Conservation (phyloP, 2,329 filamentous ascomycete genomes). For the Aureobasidium melanogenum region DNA sequence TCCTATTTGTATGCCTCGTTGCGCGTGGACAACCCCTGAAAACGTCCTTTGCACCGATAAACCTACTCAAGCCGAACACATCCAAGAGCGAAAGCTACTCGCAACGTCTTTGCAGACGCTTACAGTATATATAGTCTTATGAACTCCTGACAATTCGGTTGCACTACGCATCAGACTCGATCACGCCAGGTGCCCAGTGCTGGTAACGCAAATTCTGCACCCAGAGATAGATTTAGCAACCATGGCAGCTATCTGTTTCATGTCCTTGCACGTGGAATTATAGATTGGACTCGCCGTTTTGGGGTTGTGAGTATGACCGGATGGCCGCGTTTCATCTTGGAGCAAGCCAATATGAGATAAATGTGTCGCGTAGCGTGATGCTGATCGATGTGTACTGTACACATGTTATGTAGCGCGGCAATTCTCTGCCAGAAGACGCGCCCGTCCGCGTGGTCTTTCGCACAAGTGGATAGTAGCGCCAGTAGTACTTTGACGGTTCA, state of each 20-base stretch:
- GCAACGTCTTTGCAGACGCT: conserved; percentile 3
- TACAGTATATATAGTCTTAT: background rate
- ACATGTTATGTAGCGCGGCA: conserved; percentile 1
- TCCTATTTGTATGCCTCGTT: background rate
- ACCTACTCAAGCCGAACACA: background rate
- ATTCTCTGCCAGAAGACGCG: background rate
- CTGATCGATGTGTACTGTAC: background rate
- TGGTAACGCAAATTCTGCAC: background rate
- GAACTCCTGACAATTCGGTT: background rate
- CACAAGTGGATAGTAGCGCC: background rate
- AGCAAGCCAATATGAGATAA: background rate
- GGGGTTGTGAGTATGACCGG: background rate
- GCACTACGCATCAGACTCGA: background rate
- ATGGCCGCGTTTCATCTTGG: background rate
- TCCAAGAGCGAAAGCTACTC: background rate
- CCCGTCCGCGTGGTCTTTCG: background rate
- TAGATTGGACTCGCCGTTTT: conserved; percentile 6
- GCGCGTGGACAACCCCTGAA: background rate
- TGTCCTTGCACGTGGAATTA: background rate
- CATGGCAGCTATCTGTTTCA: conserved; percentile 1
- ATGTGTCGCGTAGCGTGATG: conserved; percentile 7
- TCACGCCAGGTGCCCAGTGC: background rate
- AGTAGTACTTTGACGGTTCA: background rate
- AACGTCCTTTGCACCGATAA: background rate
- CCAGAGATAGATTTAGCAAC: conserved; percentile 4